Conservation (phyloP, 129 eudicot genomes). For the Chrysanthemum lavandulifolium region DNA sequence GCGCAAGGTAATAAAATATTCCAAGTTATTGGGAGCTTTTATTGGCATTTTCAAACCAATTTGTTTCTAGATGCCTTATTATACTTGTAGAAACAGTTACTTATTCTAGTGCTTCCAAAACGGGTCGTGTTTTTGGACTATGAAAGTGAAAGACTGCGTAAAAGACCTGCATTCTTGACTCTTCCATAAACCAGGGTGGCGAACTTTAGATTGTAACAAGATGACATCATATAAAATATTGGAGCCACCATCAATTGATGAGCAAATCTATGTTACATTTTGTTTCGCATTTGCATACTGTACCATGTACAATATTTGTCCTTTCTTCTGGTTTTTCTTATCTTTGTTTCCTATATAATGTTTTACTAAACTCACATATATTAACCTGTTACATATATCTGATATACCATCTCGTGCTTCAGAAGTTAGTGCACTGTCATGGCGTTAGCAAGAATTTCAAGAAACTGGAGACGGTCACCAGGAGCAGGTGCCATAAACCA, state of each 20-base stretch:
- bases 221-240: constrained; percentile 8
- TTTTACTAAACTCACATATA: constrained; percentile 1
- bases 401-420: constrained; percentile 4
- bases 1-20: background rate
- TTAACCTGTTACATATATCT: background rate
- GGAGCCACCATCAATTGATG: constrained; percentile 49
- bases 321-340: constrained; percentile 11
- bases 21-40: constrained; percentile 20
- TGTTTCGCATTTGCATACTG: constrained; percentile 16
- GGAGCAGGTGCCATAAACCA: constrained; percentile 37
- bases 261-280: constrained; percentile 24
- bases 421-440: constrained; percentile 28
- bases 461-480: constrained; percentile 57
- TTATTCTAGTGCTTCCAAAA: background rate
- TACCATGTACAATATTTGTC: constrained; percentile 25
- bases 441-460: constrained; percentile 86
- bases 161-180: background rate
- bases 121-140: background rate
- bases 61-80: constrained; percentile 16
- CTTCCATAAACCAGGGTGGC: constrained; percentile 15
- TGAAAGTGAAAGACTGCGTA: background rate
- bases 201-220: constrained; percentile 4
- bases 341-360: constrained; percentile 18
- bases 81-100: background rate
- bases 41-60: background rate